A percentile compares a stretch with the other conserved stretches of the same genome.
Evolutionary conservation across 2,329 filamentous ascomycete species (phyloP).

Genomic region (Neoascochyta sp.): DNA sequence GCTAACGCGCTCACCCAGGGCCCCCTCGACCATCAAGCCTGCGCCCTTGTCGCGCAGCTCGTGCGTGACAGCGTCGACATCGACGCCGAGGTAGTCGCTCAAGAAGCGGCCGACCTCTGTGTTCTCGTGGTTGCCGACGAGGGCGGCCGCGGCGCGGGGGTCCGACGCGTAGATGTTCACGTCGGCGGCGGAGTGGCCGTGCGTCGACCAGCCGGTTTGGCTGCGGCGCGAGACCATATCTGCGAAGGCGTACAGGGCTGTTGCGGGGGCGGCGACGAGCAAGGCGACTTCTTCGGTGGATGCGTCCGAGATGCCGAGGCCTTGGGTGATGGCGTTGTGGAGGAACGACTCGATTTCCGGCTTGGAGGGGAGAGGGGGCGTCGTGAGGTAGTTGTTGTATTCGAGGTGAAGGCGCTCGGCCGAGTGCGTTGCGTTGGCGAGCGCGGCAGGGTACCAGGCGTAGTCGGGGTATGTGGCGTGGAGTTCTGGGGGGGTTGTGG

Average conservation of each 20-base stretch:
- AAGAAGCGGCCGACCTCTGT: conserved; percentile 86
- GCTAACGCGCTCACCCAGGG: conserved; percentile 26
- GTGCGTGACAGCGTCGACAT: conserved; percentile 72
- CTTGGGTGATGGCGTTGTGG: conserved; percentile 62
- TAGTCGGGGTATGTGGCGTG: conserved; percentile 62
- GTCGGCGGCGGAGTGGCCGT: conserved; percentile 84
- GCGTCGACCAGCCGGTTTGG: conserved; percentile 89
- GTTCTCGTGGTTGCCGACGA: conserved; percentile 90
- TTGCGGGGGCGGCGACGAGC: conserved; percentile 58
- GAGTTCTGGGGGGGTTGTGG: conserved; percentile 47
- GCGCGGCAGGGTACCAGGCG: conserved; percentile 75
- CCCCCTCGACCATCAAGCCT: conserved; percentile 27
- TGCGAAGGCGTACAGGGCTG: conserved; percentile 63
- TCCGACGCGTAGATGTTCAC: conserved; percentile 94
- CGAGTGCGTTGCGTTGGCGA: conserved; percentile 74
- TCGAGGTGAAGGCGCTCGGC: conserved; percentile 65
- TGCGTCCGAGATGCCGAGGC: conserved; percentile 74
- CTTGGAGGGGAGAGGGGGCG: conserved; percentile 28
- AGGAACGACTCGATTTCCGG: conserved; percentile 57
- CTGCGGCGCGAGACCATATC: conserved; percentile 84
- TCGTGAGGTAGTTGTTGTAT: conserved; percentile 58
- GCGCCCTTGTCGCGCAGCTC: conserved; percentile 62
- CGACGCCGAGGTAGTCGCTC: conserved; percentile 70
- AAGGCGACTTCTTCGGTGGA: conserved; percentile 65
- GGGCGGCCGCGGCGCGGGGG: conserved; percentile 55